phyloP scores from a whole-genome alignment of 495 filamentous ascomycete species.

The Xanthoparmelia taractica region DNA sequence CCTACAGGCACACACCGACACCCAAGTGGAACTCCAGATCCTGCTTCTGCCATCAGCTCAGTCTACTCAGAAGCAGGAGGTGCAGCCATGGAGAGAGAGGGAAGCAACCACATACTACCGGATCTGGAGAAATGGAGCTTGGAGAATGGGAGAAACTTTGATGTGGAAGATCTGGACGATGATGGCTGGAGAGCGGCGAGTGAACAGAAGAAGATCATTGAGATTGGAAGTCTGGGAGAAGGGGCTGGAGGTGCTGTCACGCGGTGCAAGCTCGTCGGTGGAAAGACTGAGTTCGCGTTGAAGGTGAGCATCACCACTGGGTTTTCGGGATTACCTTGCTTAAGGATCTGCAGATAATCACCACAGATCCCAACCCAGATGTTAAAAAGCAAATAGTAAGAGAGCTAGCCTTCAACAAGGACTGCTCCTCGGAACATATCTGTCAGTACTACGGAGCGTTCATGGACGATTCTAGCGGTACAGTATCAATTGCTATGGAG shows the following conservation, averaged over 20 bases:
- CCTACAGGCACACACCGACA: conserved; percentile 35
- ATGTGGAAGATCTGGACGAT: conserved; percentile 92
- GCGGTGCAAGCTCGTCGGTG: conserved; percentile 75
- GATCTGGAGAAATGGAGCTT: conserved; percentile 66
- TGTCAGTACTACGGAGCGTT: conserved; percentile 97
- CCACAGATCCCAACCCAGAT: conserved; percentile 92
- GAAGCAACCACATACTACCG: conserved; percentile 58
- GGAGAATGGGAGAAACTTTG: conserved; percentile 71
- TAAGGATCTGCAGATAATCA: conserved; percentile 65
- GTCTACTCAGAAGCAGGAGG: conserved; percentile 68
- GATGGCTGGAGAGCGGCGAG: conserved; percentile 91
- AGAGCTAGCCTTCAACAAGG: conserved; percentile 94
- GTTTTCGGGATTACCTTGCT: conserved; percentile 9
- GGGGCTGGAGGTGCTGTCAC: conserved; percentile 95
- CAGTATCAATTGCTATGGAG: conserved; percentile 98
- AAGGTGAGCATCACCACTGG: conserved; percentile 68
- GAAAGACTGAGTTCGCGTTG: conserved; percentile 90
- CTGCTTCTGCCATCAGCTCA: conserved; percentile 78
- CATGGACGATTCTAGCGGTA: conserved; percentile 74
- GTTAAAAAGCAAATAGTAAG: conserved; percentile 96
- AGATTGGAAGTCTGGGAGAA: conserved; percentile 86
- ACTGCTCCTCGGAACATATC: conserved; percentile 87
- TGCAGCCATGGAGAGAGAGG: conserved; percentile 66
- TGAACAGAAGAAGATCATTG: conserved; percentile 74
- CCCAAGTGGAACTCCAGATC: conserved; percentile 65